Conservation (phyloP, 768 basidiomycete genomes). For the Tricholoma sp. region DNA sequence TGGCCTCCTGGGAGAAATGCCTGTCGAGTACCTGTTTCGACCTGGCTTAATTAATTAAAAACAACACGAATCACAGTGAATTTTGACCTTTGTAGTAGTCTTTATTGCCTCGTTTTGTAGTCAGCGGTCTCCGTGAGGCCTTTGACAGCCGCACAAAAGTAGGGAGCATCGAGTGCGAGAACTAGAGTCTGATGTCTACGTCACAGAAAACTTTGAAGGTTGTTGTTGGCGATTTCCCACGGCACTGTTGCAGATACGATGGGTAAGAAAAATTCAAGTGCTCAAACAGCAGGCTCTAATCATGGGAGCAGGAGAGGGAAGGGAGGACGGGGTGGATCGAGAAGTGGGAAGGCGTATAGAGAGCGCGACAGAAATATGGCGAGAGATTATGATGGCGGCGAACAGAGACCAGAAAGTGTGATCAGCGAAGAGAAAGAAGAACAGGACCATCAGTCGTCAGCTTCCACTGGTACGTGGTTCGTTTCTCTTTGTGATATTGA, state of each 20-base stretch:
- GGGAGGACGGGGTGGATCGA: conserved; percentile 20
- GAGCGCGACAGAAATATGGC: conserved; percentile 13
- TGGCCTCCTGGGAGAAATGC: conserved; percentile 78
- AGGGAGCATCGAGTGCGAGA: conserved; percentile 55
- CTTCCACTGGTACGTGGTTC: conserved; percentile 14
- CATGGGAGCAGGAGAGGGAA: conserved; percentile 35
- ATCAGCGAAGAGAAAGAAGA: conserved; percentile 33
- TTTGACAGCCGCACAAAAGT: conserved; percentile 70
- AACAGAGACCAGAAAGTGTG: conserved; percentile 50
- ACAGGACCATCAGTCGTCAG: conserved; percentile 22
- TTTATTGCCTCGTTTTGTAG: conserved; percentile 87
- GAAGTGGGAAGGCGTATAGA: conserved; percentile 4
- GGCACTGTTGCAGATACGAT: conserved; percentile 13
- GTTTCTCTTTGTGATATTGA: neutral
- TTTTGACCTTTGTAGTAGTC: conserved; percentile 92
- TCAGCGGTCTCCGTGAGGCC: conserved; percentile 79
- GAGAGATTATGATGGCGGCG: conserved; percentile 1
- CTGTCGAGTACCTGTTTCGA: conserved; percentile 67
- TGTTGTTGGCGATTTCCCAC: neutral
- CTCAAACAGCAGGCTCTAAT: conserved; percentile 21
- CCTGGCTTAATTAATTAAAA: neutral
- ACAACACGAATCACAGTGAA: neutral
- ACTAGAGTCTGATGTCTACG: neutral
- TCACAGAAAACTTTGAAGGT: too few relatives aligned
- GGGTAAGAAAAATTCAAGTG: conserved; percentile 37